Evolutionary conservation across 2,329 filamentous ascomycete species (phyloP).

Genomic region (Dothiorella sarmentorum): DNA sequence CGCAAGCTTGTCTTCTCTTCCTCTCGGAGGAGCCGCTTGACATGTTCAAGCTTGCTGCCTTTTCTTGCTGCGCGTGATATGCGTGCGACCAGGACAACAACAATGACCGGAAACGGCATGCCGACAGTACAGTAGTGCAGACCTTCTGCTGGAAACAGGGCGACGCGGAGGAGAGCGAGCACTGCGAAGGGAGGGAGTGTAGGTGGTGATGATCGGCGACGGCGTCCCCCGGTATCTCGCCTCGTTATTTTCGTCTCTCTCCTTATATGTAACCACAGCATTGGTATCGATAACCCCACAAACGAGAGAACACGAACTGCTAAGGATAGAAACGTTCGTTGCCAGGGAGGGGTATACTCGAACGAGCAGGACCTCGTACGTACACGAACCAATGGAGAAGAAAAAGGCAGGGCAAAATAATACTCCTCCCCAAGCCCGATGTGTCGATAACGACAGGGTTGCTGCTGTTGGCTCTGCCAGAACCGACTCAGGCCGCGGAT

Average conservation of each 20-base stretch:
- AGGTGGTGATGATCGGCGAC: neutral
- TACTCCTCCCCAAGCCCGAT: too few relatives aligned
- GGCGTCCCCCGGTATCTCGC: neutral
- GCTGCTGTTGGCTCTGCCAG: neutral
- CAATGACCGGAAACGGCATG: neutral
- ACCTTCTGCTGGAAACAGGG: too few relatives aligned
- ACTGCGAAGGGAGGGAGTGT: neutral
- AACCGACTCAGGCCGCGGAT: neutral
- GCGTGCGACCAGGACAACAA: too few relatives aligned
- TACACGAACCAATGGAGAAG: too few relatives aligned
- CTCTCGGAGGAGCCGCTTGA: neutral
- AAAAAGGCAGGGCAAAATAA: too few relatives aligned
- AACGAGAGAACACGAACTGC: neutral
- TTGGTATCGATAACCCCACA: neutral
- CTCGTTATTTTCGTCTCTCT: slow-evolving; percentile 6
- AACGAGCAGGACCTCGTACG: neutral
- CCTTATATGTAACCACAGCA: neutral
- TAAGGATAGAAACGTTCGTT: neutral
- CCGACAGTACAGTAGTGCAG: too few relatives aligned
- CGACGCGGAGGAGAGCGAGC: neutral
- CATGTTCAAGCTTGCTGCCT: too few relatives aligned
- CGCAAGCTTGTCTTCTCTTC: too few relatives aligned
- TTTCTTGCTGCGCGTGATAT: neutral
- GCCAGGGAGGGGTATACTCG: neutral
- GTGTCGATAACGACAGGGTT: neutral